phyloP scores from a whole-genome alignment of 768 basidiomycete species.

The Boletus rex-veris region DNA sequence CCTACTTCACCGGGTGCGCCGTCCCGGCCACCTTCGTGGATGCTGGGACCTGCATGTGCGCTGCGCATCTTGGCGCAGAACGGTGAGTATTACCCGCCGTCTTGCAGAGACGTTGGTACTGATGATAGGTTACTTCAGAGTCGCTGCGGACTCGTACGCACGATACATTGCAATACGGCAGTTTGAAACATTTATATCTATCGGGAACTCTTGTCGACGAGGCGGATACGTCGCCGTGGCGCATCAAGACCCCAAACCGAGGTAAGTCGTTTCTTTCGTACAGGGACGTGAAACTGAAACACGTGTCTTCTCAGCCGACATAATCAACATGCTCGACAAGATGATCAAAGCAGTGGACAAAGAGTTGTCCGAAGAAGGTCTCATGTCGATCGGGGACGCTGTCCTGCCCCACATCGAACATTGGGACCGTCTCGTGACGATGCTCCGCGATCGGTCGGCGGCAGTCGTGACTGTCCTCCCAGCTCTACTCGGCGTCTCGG shows the following conservation, averaged over 20 bases:
- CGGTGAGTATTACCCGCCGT: not conserved
- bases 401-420: conserved; percentile 19
- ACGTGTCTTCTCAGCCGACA: conserved; percentile 6
- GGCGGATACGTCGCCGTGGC: conserved; percentile 14
- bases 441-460: conserved; percentile 5
- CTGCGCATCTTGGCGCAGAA: conserved; percentile 17
- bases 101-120: not conserved
- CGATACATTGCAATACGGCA: conserved; percentile 9
- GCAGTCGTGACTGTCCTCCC: conserved; percentile 8
- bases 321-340: conserved; percentile 16
- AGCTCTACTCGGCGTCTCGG: conserved; percentile 18
- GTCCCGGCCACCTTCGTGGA: conserved; percentile 13
- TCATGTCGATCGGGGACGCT: conserved; percentile 16
- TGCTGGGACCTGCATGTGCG: conserved; percentile 27
- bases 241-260: conserved; percentile 17
- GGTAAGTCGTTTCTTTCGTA: not conserved
- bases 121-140: conserved; percentile 7
- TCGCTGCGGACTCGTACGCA: conserved; percentile 1
- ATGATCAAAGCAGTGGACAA: conserved; percentile 18
- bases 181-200: conserved; percentile 17
- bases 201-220: conserved; percentile 14
- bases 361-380: conserved; percentile 15
- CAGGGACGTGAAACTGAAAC: not conserved
- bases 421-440: conserved; percentile 14
- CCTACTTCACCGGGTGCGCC: not conserved